Evolutionary conservation across 805 yeast species (phyloP), one percentile per base, ranked within the genome.

Genomic region (Candida ipomoeae): DNA sequence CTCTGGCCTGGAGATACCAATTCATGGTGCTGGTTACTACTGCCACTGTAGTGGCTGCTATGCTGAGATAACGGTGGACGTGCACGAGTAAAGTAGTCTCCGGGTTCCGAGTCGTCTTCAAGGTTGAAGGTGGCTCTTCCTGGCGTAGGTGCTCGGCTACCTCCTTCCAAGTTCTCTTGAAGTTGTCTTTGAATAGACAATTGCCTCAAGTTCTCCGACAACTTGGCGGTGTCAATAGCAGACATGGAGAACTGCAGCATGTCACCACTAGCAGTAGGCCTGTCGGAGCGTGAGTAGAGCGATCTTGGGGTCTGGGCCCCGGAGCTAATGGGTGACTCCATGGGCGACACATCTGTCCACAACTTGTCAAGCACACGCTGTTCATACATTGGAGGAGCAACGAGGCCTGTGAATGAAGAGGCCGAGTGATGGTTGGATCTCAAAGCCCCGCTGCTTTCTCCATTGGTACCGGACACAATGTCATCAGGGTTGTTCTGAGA

Each of bases 311-410:
- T 73, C 7, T 67, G 65, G 5, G 69, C 40, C 3, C 81, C 81
- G 0, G 81, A 77, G 20, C 56, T 55, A 13, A 62, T 52, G 4
- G 82, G 81, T 6, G 77, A 75, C 20, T 76, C 81, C 6, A 66
- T 54, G 5, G 81, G 83, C 5, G 81, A 70, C 7, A 82, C 73
- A 50, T 84, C 91, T 34, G 80, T 77, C 87, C 87, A 89, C 20
- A 90, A 67, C 49, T 87, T 73, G 67, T 90, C 97, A 65, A 85
- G 87, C 35, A 89, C 80, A 65, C 88, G 96, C 48, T 78, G 81
- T 52, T 82, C 90, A 64, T 90, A 90, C 50, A 85, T 78, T 26
- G 97, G 96, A 2, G 97, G 97, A 0, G 96, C 94, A 70, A 81
- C 75, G 42, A 81, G 62, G 6, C 77, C 78, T 14, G 66, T 65